phyloP scores from a whole-genome alignment of 2,329 filamentous ascomycete genomes.

The Arthroderma uncinatum region DNA sequence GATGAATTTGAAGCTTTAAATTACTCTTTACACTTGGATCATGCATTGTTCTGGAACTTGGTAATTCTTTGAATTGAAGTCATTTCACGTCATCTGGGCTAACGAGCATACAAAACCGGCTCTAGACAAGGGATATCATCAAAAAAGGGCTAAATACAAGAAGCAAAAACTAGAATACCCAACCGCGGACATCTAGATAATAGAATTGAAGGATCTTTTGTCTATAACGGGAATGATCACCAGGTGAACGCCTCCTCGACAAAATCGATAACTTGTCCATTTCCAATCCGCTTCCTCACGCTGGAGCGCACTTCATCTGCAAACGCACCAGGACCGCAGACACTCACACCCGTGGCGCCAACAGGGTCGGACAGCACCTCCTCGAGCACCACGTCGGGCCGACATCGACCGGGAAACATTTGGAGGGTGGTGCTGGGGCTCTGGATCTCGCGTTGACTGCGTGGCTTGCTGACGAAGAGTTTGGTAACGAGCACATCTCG shows the following conservation, averaged over 20 bases:
- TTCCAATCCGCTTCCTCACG: conserved; percentile 40
- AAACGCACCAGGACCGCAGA: conserved; percentile 53
- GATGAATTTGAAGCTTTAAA: background rate
- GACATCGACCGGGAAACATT: conserved; percentile 51
- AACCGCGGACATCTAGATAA: background rate
- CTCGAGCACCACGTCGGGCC: conserved; percentile 45
- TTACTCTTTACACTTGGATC: background rate
- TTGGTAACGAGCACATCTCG: conserved; percentile 49
- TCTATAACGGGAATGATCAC: conserved; percentile 24
- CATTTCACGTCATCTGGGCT: background rate
- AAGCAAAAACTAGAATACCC: background rate
- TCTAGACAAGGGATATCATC: background rate
- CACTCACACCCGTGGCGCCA: conserved; percentile 50
- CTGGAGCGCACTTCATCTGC: conserved; percentile 50
- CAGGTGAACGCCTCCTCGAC: conserved; percentile 57
- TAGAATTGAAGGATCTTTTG: background rate
- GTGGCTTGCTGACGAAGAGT: conserved; percentile 53
- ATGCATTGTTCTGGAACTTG: background rate
- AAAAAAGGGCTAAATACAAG: background rate
- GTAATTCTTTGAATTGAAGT: background rate
- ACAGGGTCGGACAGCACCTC: conserved; percentile 45
- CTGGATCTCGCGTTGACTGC: conserved; percentile 43
- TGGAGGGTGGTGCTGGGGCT: conserved; percentile 48
- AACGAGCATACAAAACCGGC: background rate
- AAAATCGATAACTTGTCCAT: conserved; percentile 48